These are phyloP conservation scores for Hypoxylon fragiforme DNA, from an alignment of 495 filamentous ascomycete species.

Conservation along the genomic window DNA sequence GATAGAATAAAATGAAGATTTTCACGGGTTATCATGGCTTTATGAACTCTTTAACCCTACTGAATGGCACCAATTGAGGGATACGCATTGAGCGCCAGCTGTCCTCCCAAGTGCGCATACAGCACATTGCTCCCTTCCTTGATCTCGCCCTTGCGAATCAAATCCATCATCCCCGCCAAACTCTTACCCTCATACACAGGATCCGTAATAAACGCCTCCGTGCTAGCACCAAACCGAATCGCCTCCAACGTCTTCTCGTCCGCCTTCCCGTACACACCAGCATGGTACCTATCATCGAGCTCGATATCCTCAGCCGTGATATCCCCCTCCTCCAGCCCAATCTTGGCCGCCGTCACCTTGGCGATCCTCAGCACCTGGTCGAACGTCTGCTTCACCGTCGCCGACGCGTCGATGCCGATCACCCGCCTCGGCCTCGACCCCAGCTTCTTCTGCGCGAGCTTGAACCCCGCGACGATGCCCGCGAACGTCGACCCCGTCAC, in stretches of 20 bases:
- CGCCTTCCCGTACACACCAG: slow-evolving; percentile 61
- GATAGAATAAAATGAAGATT: slow-evolving; percentile 6
- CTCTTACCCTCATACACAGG: slow-evolving; percentile 72
- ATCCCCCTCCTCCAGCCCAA: slow-evolving; percentile 57
- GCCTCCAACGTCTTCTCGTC: slow-evolving; percentile 61
- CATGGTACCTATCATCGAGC: slow-evolving; percentile 65
- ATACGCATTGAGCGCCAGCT: slow-evolving; percentile 65
- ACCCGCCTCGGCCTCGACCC: slow-evolving; percentile 48
- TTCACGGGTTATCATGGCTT: no score
- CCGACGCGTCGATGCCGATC: slow-evolving; percentile 65
- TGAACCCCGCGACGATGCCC: slow-evolving; percentile 67
- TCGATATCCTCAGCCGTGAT: slow-evolving; percentile 59
- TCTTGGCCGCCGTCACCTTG: slow-evolving; percentile 57
- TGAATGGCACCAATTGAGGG: slow-evolving; percentile 22
- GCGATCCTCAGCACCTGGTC: slow-evolving; percentile 65
- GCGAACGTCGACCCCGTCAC: slow-evolving; percentile 66
- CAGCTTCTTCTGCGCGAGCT: slow-evolving; percentile 52
- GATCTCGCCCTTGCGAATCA: slow-evolving; percentile 62
- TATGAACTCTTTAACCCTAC: no score
- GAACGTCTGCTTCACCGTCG: slow-evolving; percentile 57
- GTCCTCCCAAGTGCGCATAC: slow-evolving; percentile 67
- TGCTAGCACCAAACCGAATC: slow-evolving; percentile 61
- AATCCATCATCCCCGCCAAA: slow-evolving; percentile 65
- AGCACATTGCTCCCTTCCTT: slow-evolving; percentile 56
- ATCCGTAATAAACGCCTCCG: slow-evolving; percentile 68